Conservation (phyloP, 2,329 filamentous ascomycete species). For the Clarireedia monteithiana region DNA sequence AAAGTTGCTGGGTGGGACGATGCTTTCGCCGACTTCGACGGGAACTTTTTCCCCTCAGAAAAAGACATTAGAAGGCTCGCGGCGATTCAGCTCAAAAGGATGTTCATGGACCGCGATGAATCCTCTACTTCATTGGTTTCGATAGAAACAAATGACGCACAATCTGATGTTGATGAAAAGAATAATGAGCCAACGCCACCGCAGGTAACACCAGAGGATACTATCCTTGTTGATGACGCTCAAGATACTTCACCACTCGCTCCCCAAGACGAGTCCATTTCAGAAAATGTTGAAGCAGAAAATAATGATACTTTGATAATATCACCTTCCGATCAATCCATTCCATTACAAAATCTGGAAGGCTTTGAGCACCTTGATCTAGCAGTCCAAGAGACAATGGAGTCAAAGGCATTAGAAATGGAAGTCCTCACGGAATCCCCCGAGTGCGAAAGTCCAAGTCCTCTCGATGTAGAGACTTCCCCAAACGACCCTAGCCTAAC, state of each 20-base stretch:
- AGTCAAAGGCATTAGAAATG: slow-evolving; percentile 9
- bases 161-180: slow-evolving; percentile 41
- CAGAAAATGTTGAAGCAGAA: background rate
- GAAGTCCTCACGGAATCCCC: slow-evolving; percentile 10
- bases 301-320: background rate
- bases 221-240: slow-evolving; percentile 56
- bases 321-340: background rate
- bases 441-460: slow-evolving; percentile 5
- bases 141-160: slow-evolving; percentile 54
- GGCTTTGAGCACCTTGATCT: slow-evolving; percentile 55
- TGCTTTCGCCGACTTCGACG: slow-evolving; percentile 82
- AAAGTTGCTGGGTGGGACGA: slow-evolving; percentile 92
- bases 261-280: slow-evolving; percentile 44
- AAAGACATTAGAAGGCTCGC: slow-evolving; percentile 92
- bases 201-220: slow-evolving; percentile 33
- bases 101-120: slow-evolving; percentile 80
- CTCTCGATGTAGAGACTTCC: background rate
- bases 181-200: slow-evolving; percentile 19
- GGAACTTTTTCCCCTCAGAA: slow-evolving; percentile 85
- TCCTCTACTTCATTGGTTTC: slow-evolving; percentile 67
- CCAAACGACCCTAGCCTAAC: slow-evolving; percentile 6
- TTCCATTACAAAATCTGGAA: slow-evolving; percentile 31
- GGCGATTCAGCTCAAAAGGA: slow-evolving; percentile 84
- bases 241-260: slow-evolving; percentile 57
- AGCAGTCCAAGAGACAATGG: slow-evolving; percentile 33